Conservation (phyloP, 1,284 basidiomycete genomes). For the Cutaneotrichosporon mucoides region DNA sequence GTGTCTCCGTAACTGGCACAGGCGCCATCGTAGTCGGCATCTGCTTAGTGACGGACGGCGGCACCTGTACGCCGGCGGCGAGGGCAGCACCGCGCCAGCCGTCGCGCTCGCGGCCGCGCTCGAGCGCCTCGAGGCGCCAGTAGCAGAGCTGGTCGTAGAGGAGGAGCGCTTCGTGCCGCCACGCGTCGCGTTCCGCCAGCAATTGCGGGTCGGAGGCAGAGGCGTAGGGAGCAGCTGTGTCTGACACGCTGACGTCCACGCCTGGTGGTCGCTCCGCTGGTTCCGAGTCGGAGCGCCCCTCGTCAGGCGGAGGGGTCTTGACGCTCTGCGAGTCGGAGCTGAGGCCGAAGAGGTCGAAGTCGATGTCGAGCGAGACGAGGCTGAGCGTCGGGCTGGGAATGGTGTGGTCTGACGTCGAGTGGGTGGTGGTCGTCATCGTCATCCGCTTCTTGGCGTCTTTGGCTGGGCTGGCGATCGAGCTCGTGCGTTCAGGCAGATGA, state of each 20-base stretch:
- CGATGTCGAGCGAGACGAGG: neutral
- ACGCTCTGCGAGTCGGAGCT: neutral
- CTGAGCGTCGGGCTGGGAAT: neutral
- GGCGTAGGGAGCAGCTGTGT: too few relatives aligned
- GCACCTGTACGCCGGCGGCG: neutral
- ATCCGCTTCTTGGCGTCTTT: neutral
- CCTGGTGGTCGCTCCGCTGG: too few relatives aligned
- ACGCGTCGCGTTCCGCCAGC: neutral
- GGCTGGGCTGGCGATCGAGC: neutral
- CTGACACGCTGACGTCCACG: too few relatives aligned
- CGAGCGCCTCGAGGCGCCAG: conserved; percentile 2
- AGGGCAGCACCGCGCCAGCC: neutral
- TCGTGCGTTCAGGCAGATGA: neutral
- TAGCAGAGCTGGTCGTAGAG: conserved; percentile 2
- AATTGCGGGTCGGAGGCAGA: neutral
- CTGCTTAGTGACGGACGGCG: neutral
- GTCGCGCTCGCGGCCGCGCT: conserved; percentile 2
- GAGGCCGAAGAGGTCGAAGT: conserved; percentile 2
- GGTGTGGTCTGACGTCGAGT: neutral
- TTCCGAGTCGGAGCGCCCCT: too few relatives aligned
- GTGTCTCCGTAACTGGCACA: neutral
- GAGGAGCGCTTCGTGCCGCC: conserved; percentile 1
- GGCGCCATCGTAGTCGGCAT: neutral
- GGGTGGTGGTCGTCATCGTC: too few relatives aligned
- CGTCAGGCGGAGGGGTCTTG: neutral